These are phyloP conservation scores for Prunus fruticosa DNA, from an alignment of 306 rosid genomes.

Conservation along the genomic window DNA sequence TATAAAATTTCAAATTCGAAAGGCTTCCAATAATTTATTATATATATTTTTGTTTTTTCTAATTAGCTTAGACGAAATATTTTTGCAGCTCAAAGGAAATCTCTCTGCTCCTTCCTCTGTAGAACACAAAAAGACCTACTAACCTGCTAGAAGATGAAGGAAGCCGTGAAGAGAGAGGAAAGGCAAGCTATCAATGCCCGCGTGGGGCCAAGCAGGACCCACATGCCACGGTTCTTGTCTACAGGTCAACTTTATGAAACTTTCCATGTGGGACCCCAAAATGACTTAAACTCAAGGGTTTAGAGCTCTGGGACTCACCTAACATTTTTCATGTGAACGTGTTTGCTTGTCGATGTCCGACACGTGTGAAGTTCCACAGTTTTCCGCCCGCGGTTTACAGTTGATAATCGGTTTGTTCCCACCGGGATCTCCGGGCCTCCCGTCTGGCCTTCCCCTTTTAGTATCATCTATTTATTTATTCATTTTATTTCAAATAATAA, in stretches of 20 bases:
- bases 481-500: not conserved
- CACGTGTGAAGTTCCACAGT: constrained; percentile 8
- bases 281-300: not conserved
- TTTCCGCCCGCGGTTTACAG: constrained; percentile 8
- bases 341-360: constrained; percentile 38
- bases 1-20: too few relatives aligned
- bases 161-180: not conserved
- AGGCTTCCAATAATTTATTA: too few relatives aligned
- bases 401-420: not conserved
- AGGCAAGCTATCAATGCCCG: not conserved
- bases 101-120: not conserved
- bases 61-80: too few relatives aligned
- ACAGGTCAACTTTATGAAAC: constrained; percentile 35
- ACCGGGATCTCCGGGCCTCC: constrained; percentile 9
- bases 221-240: constrained; percentile 20
- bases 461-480: too few relatives aligned
- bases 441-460: not conserved
- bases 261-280: constrained; percentile 20
- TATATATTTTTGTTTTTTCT: too few relatives aligned
- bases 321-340: constrained; percentile 38
- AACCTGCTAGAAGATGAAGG: not conserved
- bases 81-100: not conserved
- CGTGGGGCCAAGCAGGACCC: constrained; percentile 20
- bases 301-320: constrained; percentile 23
- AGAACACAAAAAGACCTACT: not conserved